phyloP scores from a whole-genome alignment of 2,329 filamentous ascomycete genomes.

The Cordyceps javanica region DNA sequence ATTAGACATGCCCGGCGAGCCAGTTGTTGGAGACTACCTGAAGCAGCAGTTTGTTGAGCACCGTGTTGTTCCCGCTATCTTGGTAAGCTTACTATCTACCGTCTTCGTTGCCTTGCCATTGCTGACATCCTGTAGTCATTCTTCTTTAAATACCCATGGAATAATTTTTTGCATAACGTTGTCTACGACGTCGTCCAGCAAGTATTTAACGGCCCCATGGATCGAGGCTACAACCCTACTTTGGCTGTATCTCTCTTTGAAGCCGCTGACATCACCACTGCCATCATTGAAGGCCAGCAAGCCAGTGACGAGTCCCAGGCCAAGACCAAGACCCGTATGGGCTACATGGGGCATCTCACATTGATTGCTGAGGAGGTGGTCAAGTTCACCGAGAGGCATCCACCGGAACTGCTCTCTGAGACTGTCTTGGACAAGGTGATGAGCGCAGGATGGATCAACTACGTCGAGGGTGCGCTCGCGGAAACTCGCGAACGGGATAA shows the following conservation, averaged over 20 bases:
- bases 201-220: conserved; percentile 98
- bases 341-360: conserved; percentile 97
- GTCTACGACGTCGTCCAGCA: conserved; percentile 99
- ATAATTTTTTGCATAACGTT: conserved; percentile 98
- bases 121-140: conserved; percentile 60
- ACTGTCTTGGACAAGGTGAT: conserved; percentile 82
- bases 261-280: conserved; percentile 78
- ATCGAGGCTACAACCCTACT: conserved; percentile 84
- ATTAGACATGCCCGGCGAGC: conserved; percentile 32
- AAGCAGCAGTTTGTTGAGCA: conserved; percentile 97
- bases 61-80: conserved; percentile 87
- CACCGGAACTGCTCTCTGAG: conserved; percentile 79
- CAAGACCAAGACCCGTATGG: conserved; percentile 81
- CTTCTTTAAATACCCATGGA: conserved; percentile 98
- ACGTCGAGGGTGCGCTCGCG: conserved; percentile 86
- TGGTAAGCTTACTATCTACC: conserved; percentile 55
- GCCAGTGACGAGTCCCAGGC: conserved; percentile 81
- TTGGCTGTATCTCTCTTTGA: conserved; percentile 92
- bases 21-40: conserved; percentile 87
- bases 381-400: conserved; percentile 93
- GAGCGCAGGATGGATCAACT: conserved; percentile 85
- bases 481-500: conserved; percentile 96
- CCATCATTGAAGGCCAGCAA: conserved; percentile 85
- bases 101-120: not conserved
- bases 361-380: conserved; percentile 97